Percentiles rank a stretch among this genome's conserved stretches.
Conservation (phyloP, 2,329 filamentous ascomycete species). For the Xylaria sp. region DNA sequence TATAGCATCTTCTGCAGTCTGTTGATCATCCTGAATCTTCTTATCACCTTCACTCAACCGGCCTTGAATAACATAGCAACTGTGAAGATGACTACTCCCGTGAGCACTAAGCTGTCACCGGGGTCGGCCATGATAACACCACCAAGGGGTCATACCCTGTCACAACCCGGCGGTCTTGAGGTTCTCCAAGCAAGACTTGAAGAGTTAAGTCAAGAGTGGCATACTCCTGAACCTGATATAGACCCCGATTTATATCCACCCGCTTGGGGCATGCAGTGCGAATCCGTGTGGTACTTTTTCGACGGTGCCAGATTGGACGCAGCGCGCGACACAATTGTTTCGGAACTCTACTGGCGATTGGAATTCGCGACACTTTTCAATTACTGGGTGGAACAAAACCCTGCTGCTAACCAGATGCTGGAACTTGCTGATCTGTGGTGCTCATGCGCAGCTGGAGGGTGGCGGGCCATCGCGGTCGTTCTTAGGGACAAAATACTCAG, state of each 20-base stretch:
- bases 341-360: not conserved
- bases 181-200: not conserved
- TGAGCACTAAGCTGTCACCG: not conserved
- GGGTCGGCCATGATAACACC: not conserved
- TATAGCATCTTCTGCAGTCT: not conserved
- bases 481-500: not conserved
- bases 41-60: not conserved
- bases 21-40: not conserved
- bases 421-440: not conserved
- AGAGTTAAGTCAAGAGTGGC: not conserved
- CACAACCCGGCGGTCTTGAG: not conserved
- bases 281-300: not conserved
- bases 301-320: not conserved
- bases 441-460: not conserved
- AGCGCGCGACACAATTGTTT: not conserved
- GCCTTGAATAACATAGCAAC: not conserved
- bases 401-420: not conserved
- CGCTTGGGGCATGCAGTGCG: not conserved
- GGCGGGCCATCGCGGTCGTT: not conserved
- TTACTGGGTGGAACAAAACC: not conserved
- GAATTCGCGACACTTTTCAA: not conserved
- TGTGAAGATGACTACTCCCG: not conserved
- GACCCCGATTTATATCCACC: not conserved
- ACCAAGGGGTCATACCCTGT: not conserved
- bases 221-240: not conserved